Percentiles rank a stretch among this genome's conserved stretches.
Evolutionary conservation across 2,329 filamentous ascomycete species (phyloP).

Genomic region (Diaporthe caulivora): DNA sequence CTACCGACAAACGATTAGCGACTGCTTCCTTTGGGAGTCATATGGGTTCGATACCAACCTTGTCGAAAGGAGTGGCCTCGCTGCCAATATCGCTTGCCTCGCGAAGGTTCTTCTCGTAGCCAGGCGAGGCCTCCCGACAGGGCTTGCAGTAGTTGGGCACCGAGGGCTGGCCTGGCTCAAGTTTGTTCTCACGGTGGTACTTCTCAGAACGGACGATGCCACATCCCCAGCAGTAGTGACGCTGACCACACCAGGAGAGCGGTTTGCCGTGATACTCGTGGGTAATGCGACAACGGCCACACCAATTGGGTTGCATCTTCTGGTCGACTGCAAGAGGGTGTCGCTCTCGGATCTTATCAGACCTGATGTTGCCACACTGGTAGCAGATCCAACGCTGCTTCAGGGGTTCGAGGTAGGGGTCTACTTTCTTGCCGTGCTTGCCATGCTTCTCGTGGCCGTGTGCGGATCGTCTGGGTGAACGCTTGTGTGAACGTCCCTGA

Average conservation of each 20-base stretch:
- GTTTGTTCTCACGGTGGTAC: constrained; percentile 36
- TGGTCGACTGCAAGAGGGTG: constrained; percentile 48
- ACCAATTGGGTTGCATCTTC: constrained; percentile 50
- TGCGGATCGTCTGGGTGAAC: constrained; percentile 27
- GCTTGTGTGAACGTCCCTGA: constrained; percentile 1
- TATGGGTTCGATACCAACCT: constrained; percentile 16
- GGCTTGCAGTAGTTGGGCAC: constrained; percentile 38
- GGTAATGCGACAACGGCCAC: constrained; percentile 50
- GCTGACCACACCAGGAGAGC: constrained; percentile 32
- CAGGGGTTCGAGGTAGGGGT: constrained; percentile 30
- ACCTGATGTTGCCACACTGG: constrained; percentile 55
- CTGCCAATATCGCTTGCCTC: constrained; percentile 37
- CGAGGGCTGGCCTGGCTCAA: constrained; percentile 18
- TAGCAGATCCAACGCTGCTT: constrained; percentile 54
- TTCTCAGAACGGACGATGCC: constrained; percentile 38
- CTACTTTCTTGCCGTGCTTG: constrained; percentile 38
- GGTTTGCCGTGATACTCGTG: constrained; percentile 20
- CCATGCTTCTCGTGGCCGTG: constrained; percentile 35
- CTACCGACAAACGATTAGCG: background rate
- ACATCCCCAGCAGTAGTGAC: constrained; percentile 40
- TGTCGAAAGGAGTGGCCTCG: constrained; percentile 12
- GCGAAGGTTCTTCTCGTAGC: constrained; percentile 34
- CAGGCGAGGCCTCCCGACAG: constrained; percentile 36
- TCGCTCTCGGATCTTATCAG: constrained; percentile 53
- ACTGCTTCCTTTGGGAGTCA: background rate